Percentiles rank a stretch among this genome's conserved stretches.
These are phyloP conservation scores for Escovopsis sp. DNA, from an alignment of 2,329 filamentous ascomycete genomes.

Conservation along the genomic window DNA sequence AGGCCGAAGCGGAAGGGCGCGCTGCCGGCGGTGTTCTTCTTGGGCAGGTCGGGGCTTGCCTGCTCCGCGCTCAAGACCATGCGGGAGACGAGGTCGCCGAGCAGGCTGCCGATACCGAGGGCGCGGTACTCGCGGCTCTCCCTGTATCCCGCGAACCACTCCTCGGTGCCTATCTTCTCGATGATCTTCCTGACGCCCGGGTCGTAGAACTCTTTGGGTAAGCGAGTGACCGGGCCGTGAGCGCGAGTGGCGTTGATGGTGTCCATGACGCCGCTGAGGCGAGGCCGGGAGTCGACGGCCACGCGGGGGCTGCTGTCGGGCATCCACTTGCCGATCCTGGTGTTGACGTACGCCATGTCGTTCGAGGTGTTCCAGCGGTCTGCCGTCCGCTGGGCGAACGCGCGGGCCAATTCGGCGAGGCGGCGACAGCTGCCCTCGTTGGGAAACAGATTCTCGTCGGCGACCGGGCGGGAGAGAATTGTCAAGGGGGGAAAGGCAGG, in stretches of 20 bases:
- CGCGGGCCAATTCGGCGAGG: conserved; percentile 52
- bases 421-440: conserved; percentile 63
- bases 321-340: conserved; percentile 73
- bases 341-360: conserved; percentile 74
- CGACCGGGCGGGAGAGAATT: conserved; percentile 48
- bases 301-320: conserved; percentile 52
- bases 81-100: conserved; percentile 68
- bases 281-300: conserved; percentile 70
- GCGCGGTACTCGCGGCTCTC: conserved; percentile 79
- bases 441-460: conserved; percentile 66
- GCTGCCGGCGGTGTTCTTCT: neutral
- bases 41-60: conserved; percentile 15
- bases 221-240: conserved; percentile 56
- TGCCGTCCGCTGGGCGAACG: conserved; percentile 58
- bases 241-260: conserved; percentile 80
- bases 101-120: conserved; percentile 69
- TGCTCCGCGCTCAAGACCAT: conserved; percentile 53
- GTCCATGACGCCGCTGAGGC: conserved; percentile 85
- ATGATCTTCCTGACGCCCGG: conserved; percentile 52
- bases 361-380: conserved; percentile 59
- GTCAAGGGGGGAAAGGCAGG: conserved; percentile 43
- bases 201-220: conserved; percentile 84
- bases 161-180: conserved; percentile 65
- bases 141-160: conserved; percentile 82
- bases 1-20: conserved; percentile 56